Conservation (phyloP, 2,329 filamentous ascomycete genomes). For the Juglanconis juglandina region DNA sequence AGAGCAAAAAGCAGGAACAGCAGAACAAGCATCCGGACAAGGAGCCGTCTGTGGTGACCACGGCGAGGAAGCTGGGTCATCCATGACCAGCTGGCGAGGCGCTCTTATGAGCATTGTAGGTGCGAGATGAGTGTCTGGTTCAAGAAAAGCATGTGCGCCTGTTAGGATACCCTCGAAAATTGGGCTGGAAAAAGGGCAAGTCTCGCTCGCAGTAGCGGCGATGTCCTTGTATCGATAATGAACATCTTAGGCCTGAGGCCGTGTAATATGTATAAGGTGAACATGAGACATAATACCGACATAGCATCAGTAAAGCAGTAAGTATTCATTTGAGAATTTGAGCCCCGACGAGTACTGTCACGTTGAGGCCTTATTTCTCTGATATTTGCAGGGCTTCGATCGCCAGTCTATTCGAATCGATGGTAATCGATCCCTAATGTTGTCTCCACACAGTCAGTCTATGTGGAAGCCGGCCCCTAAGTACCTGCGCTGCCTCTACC, state of each 20-base stretch:
- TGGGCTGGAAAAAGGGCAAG: too few relatives aligned
- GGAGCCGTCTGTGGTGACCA: not conserved
- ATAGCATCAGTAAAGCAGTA: not conserved
- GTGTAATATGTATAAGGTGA: too few relatives aligned
- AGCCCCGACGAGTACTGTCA: not conserved
- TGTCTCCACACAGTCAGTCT: slow-evolving; percentile 8
- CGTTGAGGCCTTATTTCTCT: not conserved
- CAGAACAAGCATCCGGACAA: not conserved
- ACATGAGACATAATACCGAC: too few relatives aligned
- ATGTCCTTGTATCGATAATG: too few relatives aligned
- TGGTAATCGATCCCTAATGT: not conserved
- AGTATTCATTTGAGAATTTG: not conserved
- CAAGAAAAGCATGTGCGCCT: too few relatives aligned
- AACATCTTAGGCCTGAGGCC: too few relatives aligned
- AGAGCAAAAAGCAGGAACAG: not conserved
- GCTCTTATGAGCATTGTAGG: too few relatives aligned
- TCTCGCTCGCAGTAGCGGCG: too few relatives aligned
- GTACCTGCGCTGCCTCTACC: slow-evolving; percentile 1
- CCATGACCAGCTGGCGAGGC: not conserved
- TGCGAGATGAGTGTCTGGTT: too few relatives aligned
- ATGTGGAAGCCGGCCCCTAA: not conserved
- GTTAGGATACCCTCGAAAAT: too few relatives aligned
- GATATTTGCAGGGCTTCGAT: not conserved
- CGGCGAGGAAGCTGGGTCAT: not conserved
- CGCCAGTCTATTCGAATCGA: not conserved